Conservation (phyloP, 1,284 basidiomycete species). For the Porogramme epimiltina region DNA sequence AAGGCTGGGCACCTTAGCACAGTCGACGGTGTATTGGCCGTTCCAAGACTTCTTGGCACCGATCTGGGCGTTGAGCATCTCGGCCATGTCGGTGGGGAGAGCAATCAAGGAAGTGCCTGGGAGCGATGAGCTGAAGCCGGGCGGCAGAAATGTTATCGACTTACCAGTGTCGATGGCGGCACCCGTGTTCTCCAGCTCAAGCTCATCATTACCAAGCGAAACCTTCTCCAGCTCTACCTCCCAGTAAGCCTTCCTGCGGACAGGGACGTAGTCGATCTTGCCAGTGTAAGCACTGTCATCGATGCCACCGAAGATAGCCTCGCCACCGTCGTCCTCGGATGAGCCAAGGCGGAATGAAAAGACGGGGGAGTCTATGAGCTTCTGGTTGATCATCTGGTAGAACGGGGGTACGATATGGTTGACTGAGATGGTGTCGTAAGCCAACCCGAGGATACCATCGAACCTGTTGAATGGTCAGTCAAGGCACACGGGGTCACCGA, state of each 20-base stretch:
- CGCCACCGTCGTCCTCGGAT: slow-evolving; percentile 89
- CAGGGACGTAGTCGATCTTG: slow-evolving; percentile 85
- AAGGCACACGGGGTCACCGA: no score
- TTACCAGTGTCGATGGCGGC: slow-evolving; percentile 95
- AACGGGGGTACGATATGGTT: slow-evolving; percentile 95
- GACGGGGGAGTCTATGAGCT: slow-evolving; percentile 82
- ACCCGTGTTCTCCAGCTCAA: slow-evolving; percentile 89
- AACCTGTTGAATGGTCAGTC: slow-evolving; percentile 54
- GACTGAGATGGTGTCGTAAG: slow-evolving; percentile 95
- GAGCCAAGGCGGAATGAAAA: slow-evolving; percentile 95
- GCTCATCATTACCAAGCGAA: slow-evolving; percentile 80
- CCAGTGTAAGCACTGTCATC: slow-evolving; percentile 83
- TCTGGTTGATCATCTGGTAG: slow-evolving; percentile 91
- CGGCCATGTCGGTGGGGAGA: slow-evolving; percentile 92
- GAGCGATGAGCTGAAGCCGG: slow-evolving; percentile 3
- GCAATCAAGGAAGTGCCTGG: slow-evolving; percentile 88
- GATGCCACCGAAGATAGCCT: slow-evolving; percentile 93
- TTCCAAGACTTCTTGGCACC: slow-evolving; percentile 93
- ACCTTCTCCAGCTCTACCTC: slow-evolving; percentile 93
- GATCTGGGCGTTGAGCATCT: slow-evolving; percentile 97
- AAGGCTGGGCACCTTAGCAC: slow-evolving; percentile 78
- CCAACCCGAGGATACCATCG: slow-evolving; percentile 96
- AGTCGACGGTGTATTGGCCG: slow-evolving; percentile 93
- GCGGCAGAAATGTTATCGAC: slow-evolving; percentile 7
- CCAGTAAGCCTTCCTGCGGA: slow-evolving; percentile 98